These are phyloP conservation scores for Diaporthe ampelina DNA, from an alignment of 2,329 filamentous ascomycete species.

Conservation along the genomic window DNA sequence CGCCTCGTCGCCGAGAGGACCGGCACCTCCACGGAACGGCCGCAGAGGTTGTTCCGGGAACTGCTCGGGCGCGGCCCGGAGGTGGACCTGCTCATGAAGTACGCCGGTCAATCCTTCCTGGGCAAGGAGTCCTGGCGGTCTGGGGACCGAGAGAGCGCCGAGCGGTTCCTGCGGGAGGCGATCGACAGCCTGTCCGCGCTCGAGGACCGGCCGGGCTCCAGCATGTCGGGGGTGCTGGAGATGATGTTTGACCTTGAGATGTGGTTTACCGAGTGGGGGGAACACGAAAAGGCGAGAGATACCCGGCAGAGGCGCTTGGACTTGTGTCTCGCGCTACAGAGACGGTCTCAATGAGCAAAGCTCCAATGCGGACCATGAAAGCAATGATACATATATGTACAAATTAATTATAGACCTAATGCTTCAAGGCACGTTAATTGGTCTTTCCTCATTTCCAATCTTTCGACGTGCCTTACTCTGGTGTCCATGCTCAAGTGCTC, in stretches of 20 bases:
- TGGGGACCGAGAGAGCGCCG: neutral
- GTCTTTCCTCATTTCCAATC: too few relatives aligned
- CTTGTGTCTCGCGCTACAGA: neutral
- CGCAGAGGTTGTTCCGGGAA: neutral
- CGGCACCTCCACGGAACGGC: neutral
- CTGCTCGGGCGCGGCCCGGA: neutral
- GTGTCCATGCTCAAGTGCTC: too few relatives aligned
- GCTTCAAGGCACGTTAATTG: too few relatives aligned
- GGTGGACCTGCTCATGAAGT: neutral
- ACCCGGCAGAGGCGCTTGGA: neutral
- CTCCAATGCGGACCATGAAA: neutral
- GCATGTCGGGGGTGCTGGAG: conserved; percentile 1
- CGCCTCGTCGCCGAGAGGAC: neutral
- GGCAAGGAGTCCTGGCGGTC: neutral
- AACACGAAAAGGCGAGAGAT: conserved; percentile 2
- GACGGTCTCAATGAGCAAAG: neutral
- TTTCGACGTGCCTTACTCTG: too few relatives aligned
- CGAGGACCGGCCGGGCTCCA: conserved; percentile 9
- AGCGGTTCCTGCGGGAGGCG: neutral
- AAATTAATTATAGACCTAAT: neutral
- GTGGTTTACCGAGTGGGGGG: conserved; percentile 7
- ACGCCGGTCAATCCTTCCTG: conserved; percentile 13
- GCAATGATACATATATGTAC: neutral
- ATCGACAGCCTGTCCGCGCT: conserved; percentile 2
- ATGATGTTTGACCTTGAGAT: conserved; percentile 7